These are phyloP conservation scores for Suhomyces choctaworum DNA, from an alignment of 1,139 yeast genomes.

Conservation along the genomic window DNA sequence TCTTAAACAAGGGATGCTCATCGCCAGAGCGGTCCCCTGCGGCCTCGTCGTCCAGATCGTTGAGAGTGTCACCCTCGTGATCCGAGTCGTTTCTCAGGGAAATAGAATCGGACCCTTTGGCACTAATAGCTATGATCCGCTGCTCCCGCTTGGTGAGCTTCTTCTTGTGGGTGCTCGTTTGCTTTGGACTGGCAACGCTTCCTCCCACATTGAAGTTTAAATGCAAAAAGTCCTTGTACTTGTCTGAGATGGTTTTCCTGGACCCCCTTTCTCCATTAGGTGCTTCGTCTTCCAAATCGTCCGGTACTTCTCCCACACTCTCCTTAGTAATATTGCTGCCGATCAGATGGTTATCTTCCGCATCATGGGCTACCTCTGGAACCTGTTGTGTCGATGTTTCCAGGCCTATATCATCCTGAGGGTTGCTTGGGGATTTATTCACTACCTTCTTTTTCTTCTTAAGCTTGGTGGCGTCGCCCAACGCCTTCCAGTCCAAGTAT, in stretches of 20 bases:
- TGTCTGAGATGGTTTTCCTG: slow-evolving; percentile 7
- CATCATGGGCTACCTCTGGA: background rate
- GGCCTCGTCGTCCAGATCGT: slow-evolving; percentile 5
- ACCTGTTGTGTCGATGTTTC: too few species aligned
- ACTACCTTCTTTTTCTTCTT: slow-evolving; percentile 18
- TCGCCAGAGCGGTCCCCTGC: background rate
- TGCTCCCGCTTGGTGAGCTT: slow-evolving; percentile 24
- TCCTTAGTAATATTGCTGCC: slow-evolving; percentile 3
- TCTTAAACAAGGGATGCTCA: slow-evolving; percentile 19
- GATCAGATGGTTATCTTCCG: slow-evolving; percentile 7
- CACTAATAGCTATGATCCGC: slow-evolving; percentile 27
- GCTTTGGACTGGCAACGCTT: slow-evolving; percentile 5
- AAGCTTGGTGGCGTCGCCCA: slow-evolving; percentile 35
- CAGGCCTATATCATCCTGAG: too few species aligned
- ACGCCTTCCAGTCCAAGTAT: slow-evolving; percentile 28
- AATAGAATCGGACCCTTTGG: slow-evolving; percentile 22
- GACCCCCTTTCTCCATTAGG: slow-evolving; percentile 8
- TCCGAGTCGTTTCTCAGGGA: slow-evolving; percentile 1
- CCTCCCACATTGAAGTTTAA: slow-evolving; percentile 17
- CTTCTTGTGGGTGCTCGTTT: slow-evolving; percentile 15
- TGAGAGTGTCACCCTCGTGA: slow-evolving; percentile 9
- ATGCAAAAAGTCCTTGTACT: slow-evolving; percentile 24
- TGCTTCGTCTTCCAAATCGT: slow-evolving; percentile 13
- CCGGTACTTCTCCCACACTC: slow-evolving; percentile 16
- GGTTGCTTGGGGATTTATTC: too few species aligned